Percentiles rank a stretch among this genome's conserved stretches.
These are phyloP conservation scores for Candida oleophila DNA, from an alignment of 805 yeast species.

Conservation along the genomic window DNA sequence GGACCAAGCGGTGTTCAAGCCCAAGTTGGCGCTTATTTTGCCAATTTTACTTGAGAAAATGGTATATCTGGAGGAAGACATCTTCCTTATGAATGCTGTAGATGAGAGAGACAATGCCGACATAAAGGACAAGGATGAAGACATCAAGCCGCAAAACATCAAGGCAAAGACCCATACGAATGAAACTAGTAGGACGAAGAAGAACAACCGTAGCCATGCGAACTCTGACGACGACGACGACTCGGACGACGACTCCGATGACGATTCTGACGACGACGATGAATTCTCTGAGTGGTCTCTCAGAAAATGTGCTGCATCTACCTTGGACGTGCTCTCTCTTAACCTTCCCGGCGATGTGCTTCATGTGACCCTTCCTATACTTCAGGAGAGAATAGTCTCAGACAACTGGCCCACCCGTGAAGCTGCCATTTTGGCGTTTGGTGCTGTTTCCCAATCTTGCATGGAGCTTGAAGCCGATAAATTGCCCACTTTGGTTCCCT, in stretches of 20 bases:
- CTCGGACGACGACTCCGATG: constrained; percentile 62
- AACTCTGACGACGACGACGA: constrained; percentile 41
- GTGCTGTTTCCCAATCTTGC: constrained; percentile 92
- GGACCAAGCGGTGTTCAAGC: constrained; percentile 41
- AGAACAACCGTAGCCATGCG: constrained; percentile 12
- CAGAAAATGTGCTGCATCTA: constrained; percentile 92
- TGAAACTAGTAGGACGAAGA: constrained; percentile 11
- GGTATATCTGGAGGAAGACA: constrained; percentile 86
- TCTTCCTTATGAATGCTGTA: constrained; percentile 57
- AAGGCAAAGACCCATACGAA: constrained; percentile 50
- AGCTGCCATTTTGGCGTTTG: constrained; percentile 90
- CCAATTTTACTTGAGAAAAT: constrained; percentile 77
- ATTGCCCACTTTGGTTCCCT: constrained; percentile 80
- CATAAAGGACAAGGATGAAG: constrained; percentile 82
- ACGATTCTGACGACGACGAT: constrained; percentile 69
- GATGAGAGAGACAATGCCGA: constrained; percentile 76
- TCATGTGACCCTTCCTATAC: constrained; percentile 65
- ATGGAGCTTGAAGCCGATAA: constrained; percentile 66
- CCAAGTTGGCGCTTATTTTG: constrained; percentile 61
- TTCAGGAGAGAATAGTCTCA: constrained; percentile 68
- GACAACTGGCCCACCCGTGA: constrained; percentile 87
- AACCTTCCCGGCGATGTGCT: constrained; percentile 67
- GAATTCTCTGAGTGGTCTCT: constrained; percentile 82
- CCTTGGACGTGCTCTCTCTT: constrained; percentile 78
- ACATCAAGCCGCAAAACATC: constrained; percentile 79